Conservation (phyloP, 345 rosid species). For the Viola odorata region DNA sequence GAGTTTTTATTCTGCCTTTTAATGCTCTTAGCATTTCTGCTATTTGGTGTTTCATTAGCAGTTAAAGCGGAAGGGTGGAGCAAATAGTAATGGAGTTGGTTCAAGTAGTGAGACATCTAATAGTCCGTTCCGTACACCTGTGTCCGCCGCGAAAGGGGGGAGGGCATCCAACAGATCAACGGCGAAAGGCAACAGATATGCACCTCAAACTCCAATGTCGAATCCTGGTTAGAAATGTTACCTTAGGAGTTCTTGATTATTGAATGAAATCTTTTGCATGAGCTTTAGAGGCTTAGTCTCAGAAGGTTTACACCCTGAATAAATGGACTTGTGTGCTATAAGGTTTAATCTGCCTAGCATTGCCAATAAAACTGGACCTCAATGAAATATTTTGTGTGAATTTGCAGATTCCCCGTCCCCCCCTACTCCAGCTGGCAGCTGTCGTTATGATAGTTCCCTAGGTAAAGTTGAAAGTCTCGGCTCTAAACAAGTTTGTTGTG, state of each 20-base stretch:
- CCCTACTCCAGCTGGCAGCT: constrained; percentile 75
- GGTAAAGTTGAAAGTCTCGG: constrained; percentile 37
- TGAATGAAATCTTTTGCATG: not conserved
- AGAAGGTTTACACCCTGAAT: not conserved
- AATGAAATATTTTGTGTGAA: constrained; percentile 15
- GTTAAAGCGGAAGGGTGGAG: constrained; percentile 50
- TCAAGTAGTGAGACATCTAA: constrained; percentile 40
- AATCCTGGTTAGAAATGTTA: constrained; percentile 48
- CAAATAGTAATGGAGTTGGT: constrained; percentile 33
- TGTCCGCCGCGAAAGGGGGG: constrained; percentile 64
- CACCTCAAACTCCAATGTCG: constrained; percentile 67
- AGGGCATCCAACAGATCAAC: constrained; percentile 52
- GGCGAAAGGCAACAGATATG: constrained; percentile 49
- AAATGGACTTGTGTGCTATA: constrained; percentile 3
- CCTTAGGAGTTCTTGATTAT: not conserved
- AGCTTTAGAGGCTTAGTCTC: not conserved
- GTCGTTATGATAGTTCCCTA: constrained; percentile 96
- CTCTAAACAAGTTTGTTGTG: not conserved
- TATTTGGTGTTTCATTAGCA: constrained; percentile 31
- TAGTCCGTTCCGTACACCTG: constrained; percentile 67
- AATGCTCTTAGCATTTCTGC: not conserved
- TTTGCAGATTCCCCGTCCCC: constrained; percentile 68
- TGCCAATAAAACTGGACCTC: constrained; percentile 10
- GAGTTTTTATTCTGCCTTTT: not conserved
- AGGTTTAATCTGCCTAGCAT: not conserved